Conservation (phyloP, 257 asterid species). For the Misopates orontium region DNA sequence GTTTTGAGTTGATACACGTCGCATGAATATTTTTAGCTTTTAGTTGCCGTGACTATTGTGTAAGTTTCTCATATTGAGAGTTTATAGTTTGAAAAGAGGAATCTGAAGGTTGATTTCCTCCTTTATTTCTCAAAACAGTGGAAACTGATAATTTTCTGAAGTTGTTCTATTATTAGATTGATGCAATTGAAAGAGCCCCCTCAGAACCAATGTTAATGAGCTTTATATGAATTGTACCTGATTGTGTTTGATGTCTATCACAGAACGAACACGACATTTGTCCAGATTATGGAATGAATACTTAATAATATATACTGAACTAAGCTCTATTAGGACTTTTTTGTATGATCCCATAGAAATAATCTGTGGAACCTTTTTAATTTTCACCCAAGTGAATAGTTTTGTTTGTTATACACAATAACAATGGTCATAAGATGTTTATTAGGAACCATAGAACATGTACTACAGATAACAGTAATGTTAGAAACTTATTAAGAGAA, state of each 20-base stretch:
- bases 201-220: constrained; percentile 16
- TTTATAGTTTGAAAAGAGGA: neutral
- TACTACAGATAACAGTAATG: neutral
- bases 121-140: neutral
- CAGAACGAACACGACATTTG: neutral
- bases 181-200: neutral
- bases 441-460: neutral
- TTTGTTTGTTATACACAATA: neutral
- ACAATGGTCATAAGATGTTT: neutral
- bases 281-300: neutral
- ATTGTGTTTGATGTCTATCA: neutral
- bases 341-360: no score
- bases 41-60: neutral
- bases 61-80: constrained; percentile 4
- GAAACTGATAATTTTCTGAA: neutral
- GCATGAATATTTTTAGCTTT: neutral
- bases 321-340: no score
- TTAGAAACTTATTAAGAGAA: neutral
- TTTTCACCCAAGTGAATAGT: neutral
- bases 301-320: no score
- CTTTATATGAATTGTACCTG: constrained; percentile 10
- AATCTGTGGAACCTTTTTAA: no score
- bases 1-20: constrained; percentile 16
- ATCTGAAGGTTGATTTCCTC: neutral
- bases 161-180: neutral